Evolutionary conservation across 176 grass and related monocot genomes (phyloP).

Genomic region (Cenchrus americanus): DNA sequence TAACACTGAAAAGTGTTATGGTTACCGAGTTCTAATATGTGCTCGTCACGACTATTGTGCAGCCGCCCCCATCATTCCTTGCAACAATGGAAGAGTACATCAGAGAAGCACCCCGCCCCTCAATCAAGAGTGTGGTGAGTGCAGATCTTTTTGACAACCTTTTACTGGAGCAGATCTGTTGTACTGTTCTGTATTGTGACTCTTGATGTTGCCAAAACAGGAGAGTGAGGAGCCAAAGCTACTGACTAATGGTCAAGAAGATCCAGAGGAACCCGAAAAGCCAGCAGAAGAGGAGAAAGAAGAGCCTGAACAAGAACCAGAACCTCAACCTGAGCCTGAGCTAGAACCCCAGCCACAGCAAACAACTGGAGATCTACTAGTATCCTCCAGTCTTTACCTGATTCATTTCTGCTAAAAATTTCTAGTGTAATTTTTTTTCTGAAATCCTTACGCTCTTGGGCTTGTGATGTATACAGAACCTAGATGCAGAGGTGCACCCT

Average conservation of each 20-base stretch:
- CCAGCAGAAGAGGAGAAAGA: conserved; percentile 42
- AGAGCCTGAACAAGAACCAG: conserved; percentile 45
- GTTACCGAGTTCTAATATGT: conserved; percentile 1
- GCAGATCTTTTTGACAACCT: conserved; percentile 17
- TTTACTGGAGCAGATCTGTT: neutral
- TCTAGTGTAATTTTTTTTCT: neutral
- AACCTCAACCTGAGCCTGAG: conserved; percentile 45
- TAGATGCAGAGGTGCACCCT: conserved; percentile 79
- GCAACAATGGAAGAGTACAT: conserved; percentile 96
- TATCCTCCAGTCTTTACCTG: conserved; percentile 31
- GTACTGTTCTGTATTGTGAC: conserved; percentile 6
- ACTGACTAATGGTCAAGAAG: conserved; percentile 64
- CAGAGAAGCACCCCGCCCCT: conserved; percentile 76
- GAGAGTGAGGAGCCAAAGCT: conserved; percentile 72
- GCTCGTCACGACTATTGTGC: conserved; percentile 16
- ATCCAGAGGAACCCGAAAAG: conserved; percentile 45
- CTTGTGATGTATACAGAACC: conserved; percentile 54
- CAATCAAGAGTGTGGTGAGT: conserved; percentile 66
- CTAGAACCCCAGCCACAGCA: conserved; percentile 41
- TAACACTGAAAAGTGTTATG: neutral
- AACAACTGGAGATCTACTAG: conserved; percentile 71
- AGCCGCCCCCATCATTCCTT: conserved; percentile 93
- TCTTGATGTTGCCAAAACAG: conserved; percentile 47
- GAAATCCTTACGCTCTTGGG: conserved; percentile 5
- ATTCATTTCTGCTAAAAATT: neutral